Conservation (phyloP, 2,329 filamentous ascomycete species). For the Penicillium polonicum region DNA sequence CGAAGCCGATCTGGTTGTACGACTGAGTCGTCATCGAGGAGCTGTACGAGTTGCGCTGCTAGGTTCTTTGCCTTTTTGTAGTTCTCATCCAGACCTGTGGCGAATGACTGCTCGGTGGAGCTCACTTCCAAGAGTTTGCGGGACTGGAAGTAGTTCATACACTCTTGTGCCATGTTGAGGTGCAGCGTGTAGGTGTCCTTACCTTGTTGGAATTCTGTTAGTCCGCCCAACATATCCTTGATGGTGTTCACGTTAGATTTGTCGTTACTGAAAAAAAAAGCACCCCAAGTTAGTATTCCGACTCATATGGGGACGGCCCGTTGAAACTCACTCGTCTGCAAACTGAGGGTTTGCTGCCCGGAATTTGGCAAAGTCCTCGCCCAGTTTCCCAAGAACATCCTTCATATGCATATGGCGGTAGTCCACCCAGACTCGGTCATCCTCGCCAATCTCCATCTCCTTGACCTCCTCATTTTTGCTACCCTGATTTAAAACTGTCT, state of each 20-base stretch:
- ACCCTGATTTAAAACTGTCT: conserved; percentile 74
- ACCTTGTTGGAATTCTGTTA: conserved; percentile 92
- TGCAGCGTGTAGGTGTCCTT: conserved; percentile 95
- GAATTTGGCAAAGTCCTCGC: conserved; percentile 90
- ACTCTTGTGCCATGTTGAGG: conserved; percentile 93
- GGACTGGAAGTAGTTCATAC: conserved; percentile 87
- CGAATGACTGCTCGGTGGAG: conserved; percentile 82
- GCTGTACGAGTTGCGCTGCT: conserved; percentile 76
- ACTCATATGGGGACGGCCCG: neutral
- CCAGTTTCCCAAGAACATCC: conserved; percentile 90
- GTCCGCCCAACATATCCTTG: conserved; percentile 92
- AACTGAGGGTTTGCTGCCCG: conserved; percentile 90
- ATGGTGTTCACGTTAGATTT: conserved; percentile 82
- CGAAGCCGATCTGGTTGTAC: conserved; percentile 73
- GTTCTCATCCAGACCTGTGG: conserved; percentile 91
- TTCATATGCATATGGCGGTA: conserved; percentile 97
- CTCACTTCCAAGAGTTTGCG: conserved; percentile 85
- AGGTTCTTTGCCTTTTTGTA: conserved; percentile 87
- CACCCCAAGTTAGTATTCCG: conserved; percentile 3
- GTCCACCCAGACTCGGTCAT: conserved; percentile 92
- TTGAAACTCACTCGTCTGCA: conserved; percentile 59
- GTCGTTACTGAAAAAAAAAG: conserved; percentile 50
- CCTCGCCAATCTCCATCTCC: conserved; percentile 86
- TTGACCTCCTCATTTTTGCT: conserved; percentile 70
- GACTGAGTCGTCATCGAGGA: conserved; percentile 82